Conservation (phyloP, 768 basidiomycete genomes). For the Mycena alexandri region DNA sequence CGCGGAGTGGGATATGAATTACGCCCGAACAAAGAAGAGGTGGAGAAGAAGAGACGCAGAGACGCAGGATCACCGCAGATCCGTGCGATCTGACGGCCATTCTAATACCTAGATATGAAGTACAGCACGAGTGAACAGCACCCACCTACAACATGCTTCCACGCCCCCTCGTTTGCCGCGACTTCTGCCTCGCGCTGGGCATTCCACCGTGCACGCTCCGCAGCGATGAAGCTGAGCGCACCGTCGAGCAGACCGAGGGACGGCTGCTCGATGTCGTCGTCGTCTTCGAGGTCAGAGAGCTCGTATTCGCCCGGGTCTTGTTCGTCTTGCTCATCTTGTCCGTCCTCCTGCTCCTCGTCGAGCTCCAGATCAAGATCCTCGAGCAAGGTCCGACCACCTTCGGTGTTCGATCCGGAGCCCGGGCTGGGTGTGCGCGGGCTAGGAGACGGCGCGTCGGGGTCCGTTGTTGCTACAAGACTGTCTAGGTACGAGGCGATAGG, state of each 20-base stretch:
- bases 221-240: constrained; percentile 80
- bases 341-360: not conserved
- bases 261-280: constrained; percentile 59
- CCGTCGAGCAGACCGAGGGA: constrained; percentile 81
- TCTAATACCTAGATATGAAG: constrained; percentile 22
- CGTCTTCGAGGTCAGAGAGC: constrained; percentile 40
- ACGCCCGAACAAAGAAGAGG: too few relatives aligned
- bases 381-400: constrained; percentile 29
- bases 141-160: constrained; percentile 55
- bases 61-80: constrained; percentile 15
- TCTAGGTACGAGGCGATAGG: constrained; percentile 60
- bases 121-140: constrained; percentile 42
- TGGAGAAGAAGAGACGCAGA: not conserved
- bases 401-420: constrained; percentile 40
- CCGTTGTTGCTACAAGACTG: constrained; percentile 31
- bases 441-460: constrained; percentile 36
- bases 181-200: constrained; percentile 57
- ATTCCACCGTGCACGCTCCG: constrained; percentile 71
- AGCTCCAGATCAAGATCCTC: constrained; percentile 16
- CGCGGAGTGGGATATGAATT: too few relatives aligned
- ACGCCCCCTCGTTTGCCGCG: constrained; percentile 44
- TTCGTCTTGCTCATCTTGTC: too few relatives aligned
- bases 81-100: constrained; percentile 9
- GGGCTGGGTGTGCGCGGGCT: constrained; percentile 35
- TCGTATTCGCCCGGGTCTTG: constrained; percentile 33